These are phyloP conservation scores for Diaporthe amygdali DNA, from an alignment of 2,329 filamentous ascomycete genomes.

Conservation along the genomic window DNA sequence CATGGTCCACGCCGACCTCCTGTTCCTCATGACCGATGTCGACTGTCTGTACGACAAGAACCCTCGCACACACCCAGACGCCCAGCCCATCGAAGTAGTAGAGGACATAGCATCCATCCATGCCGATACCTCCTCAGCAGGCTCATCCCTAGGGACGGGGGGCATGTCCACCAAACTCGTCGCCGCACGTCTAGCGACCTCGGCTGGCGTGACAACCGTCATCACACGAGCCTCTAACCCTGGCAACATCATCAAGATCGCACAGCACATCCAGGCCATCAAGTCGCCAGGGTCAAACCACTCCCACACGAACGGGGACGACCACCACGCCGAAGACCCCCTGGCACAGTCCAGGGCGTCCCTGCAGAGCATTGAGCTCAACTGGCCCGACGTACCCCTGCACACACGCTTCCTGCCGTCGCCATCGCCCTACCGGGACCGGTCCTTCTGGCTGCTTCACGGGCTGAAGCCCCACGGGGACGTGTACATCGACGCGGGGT, in stretches of 20 bases:
- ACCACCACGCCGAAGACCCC: constrained; percentile 38
- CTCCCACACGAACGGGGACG: constrained; percentile 33
- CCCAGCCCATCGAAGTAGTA: constrained; percentile 88
- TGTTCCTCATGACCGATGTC: constrained; percentile 99
- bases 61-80: constrained; percentile 82
- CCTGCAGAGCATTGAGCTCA: constrained; percentile 38
- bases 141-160: constrained; percentile 88
- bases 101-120: constrained; percentile 83
- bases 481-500: constrained; percentile 91
- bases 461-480: constrained; percentile 90
- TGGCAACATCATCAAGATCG: constrained; percentile 87
- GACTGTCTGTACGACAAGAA: constrained; percentile 98
- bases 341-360: constrained; percentile 49
- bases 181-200: constrained; percentile 88
- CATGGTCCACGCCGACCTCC: constrained; percentile 95
- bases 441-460: constrained; percentile 97
- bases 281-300: constrained; percentile 43
- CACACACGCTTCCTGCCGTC: constrained; percentile 95
- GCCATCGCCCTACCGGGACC: constrained; percentile 82
- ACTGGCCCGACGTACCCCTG: constrained; percentile 62
- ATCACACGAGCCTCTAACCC: constrained; percentile 95
- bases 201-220: constrained; percentile 92
- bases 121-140: constrained; percentile 88
- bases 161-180: constrained; percentile 99
- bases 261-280: constrained; percentile 75